Conservation (phyloP, 1,139 yeast species). For the Saccharomyces hybrid region DNA sequence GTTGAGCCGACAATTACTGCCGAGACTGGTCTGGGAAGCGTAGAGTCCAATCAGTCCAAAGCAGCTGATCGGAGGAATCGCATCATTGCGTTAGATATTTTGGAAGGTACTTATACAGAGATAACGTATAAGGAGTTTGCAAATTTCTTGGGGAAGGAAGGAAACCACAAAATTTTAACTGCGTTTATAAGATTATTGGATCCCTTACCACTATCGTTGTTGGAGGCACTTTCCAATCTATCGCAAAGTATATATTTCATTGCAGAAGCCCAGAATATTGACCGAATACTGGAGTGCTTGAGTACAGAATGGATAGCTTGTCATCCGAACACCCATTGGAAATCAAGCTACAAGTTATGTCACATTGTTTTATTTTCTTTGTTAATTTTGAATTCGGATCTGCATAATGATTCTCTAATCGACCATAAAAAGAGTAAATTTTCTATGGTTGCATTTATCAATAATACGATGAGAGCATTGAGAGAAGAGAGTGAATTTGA, state of each 20-base stretch:
- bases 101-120: slow-evolving; percentile 24
- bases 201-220: slow-evolving; percentile 36
- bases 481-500: slow-evolving; percentile 28
- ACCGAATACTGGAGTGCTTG: slow-evolving; percentile 62
- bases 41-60: neutral
- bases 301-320: slow-evolving; percentile 50
- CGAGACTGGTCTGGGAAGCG: neutral
- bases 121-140: slow-evolving; percentile 32
- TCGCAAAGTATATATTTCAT: slow-evolving; percentile 62
- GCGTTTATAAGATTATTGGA: slow-evolving; percentile 27
- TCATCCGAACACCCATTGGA: slow-evolving; percentile 29
- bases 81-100: slow-evolving; percentile 30
- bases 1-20: neutral
- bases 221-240: slow-evolving; percentile 50
- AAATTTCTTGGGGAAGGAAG: slow-evolving; percentile 31
- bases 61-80: slow-evolving; percentile 5
- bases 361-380: slow-evolving; percentile 70
- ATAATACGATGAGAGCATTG: slow-evolving; percentile 45
- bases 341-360: slow-evolving; percentile 51
- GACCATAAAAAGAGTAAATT: slow-evolving; percentile 26
- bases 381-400: slow-evolving; percentile 62
- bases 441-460: slow-evolving; percentile 35
- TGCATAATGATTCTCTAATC: slow-evolving; percentile 39
- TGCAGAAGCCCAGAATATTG: slow-evolving; percentile 82
- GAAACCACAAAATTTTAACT: slow-evolving; percentile 20